Base-by-base conservation (phyloP, 371 early-diverging fungal species). In the Lichtheimia ornata region DNA sequence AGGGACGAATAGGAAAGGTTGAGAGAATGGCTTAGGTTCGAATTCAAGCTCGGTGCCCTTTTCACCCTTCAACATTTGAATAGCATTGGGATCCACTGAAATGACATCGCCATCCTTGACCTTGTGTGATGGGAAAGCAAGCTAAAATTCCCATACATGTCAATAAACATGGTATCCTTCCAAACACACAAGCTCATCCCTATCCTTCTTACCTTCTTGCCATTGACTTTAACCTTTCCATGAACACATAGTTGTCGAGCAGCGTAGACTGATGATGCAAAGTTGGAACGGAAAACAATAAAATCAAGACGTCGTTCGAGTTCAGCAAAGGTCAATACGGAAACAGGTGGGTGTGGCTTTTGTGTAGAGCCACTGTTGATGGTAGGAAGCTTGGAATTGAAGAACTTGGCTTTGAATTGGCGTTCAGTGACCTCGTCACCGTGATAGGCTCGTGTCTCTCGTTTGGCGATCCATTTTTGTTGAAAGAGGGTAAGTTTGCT, bases 1-100 rank as follows among this genome's bases (percentile, higher is more conserved):
- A 18, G 98, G 98, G 14, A 94, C 84, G 73, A 97, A 98, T 86
- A 97, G 85, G 85, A 91, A 96, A n/a, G 97, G 97, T 66, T 93
- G 94, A 73, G 91, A 91, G 75, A 83, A 97, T 14, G 90, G 88
- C 27, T 82, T 81, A 11, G 91, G 88, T 44, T 77, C 76, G 67
- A 95, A 97, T 9, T 81, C 81, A 52, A 88, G 82, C 53, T 81
- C 83, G 59, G 70, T 69, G 62, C 73, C 77, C 59, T 72, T 73
- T 63, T 79, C 84, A 17, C 74, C 84, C 72, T 82, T 78, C 53
- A 96, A 81, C 18, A 90, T 91, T 24, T 87, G 84, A 27, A 96
- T 85, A 5, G 90, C 81, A 27, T 77, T 67, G 20, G 97, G 97
- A 55, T 92, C 85, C 5, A 98, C 91, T 4, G 91, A 76, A 40